These are phyloP conservation scores for Sordariomycetes sp. DNA, from an alignment of 2,329 filamentous ascomycete species.

Conservation along the genomic window DNA sequence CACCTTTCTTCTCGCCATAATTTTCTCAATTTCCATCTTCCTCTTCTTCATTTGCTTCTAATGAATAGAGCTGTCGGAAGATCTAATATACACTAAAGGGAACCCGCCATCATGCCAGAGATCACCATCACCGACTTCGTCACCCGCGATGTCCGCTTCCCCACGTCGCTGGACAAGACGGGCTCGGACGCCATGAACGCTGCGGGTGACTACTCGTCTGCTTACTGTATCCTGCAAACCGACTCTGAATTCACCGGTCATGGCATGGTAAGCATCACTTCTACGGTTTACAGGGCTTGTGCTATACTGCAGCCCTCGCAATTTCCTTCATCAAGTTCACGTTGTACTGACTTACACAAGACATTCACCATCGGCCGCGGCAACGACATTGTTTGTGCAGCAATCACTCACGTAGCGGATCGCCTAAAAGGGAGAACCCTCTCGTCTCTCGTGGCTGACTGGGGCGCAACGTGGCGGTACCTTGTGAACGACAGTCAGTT, in stretches of 20 bases:
- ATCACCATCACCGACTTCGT: slow-evolving; percentile 65
- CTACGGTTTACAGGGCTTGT: too few relatives aligned
- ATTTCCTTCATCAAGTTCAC: background rate
- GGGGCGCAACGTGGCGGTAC: slow-evolving; percentile 84
- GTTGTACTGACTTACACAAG: slow-evolving; percentile 16
- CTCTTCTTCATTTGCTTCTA: too few relatives aligned
- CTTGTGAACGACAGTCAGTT: slow-evolving; percentile 87
- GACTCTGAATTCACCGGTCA: slow-evolving; percentile 64
- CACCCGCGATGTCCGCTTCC: slow-evolving; percentile 68
- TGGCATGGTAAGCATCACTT: slow-evolving; percentile 55
- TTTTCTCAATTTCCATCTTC: too few relatives aligned
- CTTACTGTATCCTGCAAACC: slow-evolving; percentile 88
- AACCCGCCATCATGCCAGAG: slow-evolving; percentile 26
- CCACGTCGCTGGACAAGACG: slow-evolving; percentile 93
- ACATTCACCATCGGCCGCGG: slow-evolving; percentile 82
- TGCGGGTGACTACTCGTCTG: slow-evolving; percentile 83
- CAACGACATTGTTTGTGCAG: slow-evolving; percentile 85
- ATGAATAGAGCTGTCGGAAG: background rate
- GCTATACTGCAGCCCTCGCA: too few relatives aligned
- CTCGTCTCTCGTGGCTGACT: slow-evolving; percentile 67
- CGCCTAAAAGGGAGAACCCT: slow-evolving; percentile 69
- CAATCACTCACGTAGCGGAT: slow-evolving; percentile 69
- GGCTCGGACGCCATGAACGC: slow-evolving; percentile 96
- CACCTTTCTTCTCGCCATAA: too few relatives aligned
- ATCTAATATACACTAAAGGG: too few relatives aligned